Conservation (phyloP, 2,329 filamentous ascomycete species). For the Hypoxylon sp. region DNA sequence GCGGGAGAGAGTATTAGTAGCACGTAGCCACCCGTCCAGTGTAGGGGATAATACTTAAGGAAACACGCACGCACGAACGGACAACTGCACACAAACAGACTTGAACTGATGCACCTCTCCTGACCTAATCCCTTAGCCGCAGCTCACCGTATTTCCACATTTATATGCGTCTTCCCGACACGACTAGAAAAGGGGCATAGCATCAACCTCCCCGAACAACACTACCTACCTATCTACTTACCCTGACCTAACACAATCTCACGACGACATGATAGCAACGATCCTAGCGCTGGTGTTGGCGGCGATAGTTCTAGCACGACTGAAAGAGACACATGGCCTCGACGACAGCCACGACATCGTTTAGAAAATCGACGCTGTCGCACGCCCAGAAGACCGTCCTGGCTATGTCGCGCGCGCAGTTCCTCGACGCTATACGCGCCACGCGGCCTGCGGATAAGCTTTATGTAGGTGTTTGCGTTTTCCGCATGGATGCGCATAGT, state of each 20-base stretch:
- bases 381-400: conserved; percentile 48
- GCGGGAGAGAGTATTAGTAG: conserved; percentile 7
- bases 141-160: background rate
- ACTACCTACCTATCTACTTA: no score
- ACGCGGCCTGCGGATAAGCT: conserved; percentile 40
- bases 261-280: background rate
- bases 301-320: background rate
- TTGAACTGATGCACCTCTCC: conserved; percentile 11
- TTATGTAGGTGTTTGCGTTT: conserved; percentile 49
- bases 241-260: no score
- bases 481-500: conserved; percentile 47
- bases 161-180: conserved; percentile 31
- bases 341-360: conserved; percentile 11
- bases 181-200: conserved; percentile 1
- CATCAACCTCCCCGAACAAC: background rate
- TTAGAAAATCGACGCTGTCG: conserved; percentile 40
- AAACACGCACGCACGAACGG: conserved; percentile 15
- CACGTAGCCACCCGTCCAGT: conserved; percentile 17
- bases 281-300: background rate
- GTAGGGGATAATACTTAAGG: conserved; percentile 5
- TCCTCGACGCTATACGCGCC: conserved; percentile 39
- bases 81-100: conserved; percentile 2
- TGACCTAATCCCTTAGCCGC: conserved; percentile 1
- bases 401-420: conserved; percentile 52
- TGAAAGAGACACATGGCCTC: conserved; percentile 11